Evolutionary conservation across 371 early-diverging fungal genomes (phyloP).

Genomic region (Apophysomyces variabilis): DNA sequence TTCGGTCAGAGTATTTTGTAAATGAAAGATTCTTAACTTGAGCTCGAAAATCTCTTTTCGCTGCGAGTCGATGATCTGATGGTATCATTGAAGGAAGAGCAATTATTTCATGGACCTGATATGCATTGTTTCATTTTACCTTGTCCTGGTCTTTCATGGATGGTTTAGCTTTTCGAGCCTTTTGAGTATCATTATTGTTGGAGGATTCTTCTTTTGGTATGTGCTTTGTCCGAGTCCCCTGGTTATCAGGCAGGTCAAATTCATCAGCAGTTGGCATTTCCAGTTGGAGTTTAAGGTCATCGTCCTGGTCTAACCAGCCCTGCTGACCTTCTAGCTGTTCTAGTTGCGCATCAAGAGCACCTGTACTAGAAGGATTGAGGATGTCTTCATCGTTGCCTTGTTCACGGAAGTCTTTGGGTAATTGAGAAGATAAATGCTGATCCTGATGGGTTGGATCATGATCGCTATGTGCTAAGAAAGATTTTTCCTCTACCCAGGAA

Average conservation of each 20-base stretch:
- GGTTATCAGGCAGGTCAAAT: background rate
- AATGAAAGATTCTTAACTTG: slow-evolving; percentile 68
- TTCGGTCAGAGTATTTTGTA: slow-evolving; percentile 64
- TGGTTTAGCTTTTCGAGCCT: slow-evolving; percentile 34
- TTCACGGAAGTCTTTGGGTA: background rate
- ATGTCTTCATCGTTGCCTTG: slow-evolving; percentile 4
- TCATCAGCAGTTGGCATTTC: slow-evolving; percentile 18
- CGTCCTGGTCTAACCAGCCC: slow-evolving; percentile 17
- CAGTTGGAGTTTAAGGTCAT: slow-evolving; percentile 16
- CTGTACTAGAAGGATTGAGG: slow-evolving; percentile 2
- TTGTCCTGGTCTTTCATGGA: slow-evolving; percentile 71
- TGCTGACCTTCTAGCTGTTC: background rate
- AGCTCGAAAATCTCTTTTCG: slow-evolving; percentile 75
- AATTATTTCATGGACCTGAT: background rate
- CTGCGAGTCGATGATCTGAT: slow-evolving; percentile 68
- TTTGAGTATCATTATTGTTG: slow-evolving; percentile 15
- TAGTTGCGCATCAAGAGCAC: background rate
- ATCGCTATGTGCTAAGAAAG: background rate
- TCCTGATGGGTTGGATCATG: background rate
- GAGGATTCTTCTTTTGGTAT: slow-evolving; percentile 7
- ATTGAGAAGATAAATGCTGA: background rate
- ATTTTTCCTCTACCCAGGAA: slow-evolving; percentile 31
- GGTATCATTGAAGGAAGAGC: background rate
- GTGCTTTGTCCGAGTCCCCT: background rate
- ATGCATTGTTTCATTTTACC: slow-evolving; percentile 32